Conservation (phyloP, 2,329 filamentous ascomycete genomes). For the Penicillium sp. region DNA sequence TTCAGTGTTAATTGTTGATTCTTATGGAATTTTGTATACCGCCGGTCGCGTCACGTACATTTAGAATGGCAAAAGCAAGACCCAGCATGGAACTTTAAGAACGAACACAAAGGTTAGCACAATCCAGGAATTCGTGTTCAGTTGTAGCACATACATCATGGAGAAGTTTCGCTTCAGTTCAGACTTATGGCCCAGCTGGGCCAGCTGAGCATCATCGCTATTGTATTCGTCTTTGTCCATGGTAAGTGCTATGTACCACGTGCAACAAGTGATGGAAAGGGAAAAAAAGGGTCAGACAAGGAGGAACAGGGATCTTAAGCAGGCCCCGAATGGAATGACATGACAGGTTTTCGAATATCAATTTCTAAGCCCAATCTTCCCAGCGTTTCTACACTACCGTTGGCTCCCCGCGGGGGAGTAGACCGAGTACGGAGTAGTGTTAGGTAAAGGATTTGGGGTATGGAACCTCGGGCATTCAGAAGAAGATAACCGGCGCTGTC, state of each 20-base stretch:
- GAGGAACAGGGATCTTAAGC: slow-evolving; percentile 4
- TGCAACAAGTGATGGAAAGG: slow-evolving; percentile 5
- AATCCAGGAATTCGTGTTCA: background rate
- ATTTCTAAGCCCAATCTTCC: slow-evolving; percentile 10
- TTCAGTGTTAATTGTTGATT: slow-evolving; percentile 7
- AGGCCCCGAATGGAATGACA: background rate
- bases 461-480: background rate
- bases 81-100: slow-evolving; percentile 56
- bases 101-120: slow-evolving; percentile 9
- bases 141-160: slow-evolving; percentile 40
- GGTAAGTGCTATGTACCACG: slow-evolving; percentile 4
- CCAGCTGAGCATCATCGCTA: slow-evolving; percentile 52
- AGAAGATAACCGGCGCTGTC: slow-evolving; percentile 14
- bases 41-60: slow-evolving; percentile 36
- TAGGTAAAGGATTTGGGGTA: slow-evolving; percentile 30
- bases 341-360: slow-evolving; percentile 19
- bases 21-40: background rate
- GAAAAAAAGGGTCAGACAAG: background rate
- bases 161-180: slow-evolving; percentile 61
- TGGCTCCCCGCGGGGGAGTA: slow-evolving; percentile 16
- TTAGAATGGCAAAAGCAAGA: slow-evolving; percentile 63
- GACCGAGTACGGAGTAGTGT: slow-evolving; percentile 9
- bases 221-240: slow-evolving; percentile 18
- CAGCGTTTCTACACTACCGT: slow-evolving; percentile 8
- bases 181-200: slow-evolving; percentile 58